Base-by-base conservation (phyloP, 805 yeast genomes). In the Yarrowia deformans region DNA sequence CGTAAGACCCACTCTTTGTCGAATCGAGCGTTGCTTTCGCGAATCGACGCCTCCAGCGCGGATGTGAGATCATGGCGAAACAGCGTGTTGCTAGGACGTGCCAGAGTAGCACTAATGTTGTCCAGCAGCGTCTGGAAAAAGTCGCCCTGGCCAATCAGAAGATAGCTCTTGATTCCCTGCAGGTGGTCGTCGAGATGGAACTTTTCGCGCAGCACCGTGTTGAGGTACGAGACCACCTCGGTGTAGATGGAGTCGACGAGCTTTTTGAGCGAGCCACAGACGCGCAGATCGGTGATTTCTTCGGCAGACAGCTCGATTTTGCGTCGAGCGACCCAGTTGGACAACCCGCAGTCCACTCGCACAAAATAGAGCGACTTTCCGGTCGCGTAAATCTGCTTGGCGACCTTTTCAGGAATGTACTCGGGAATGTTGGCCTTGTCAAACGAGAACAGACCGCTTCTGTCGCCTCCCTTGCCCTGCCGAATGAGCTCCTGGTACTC, bases 121-220 rank as follows among this genome's bases (percentile, higher is more conserved):
- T 79, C 74, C 23, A 91, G 82, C 10, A 94, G 77, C 0, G 85
- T 73, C 64, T 90, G 88, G n/a, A 90, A 86, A 71, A 94, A 90
- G 76, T 94, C 97, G n/a, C 94, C 91, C 69, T 85, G 86, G 7
- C 88, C 86, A 82, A 91, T 87, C 50, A 95, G 77, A 73, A 93
- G 80, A 70, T 89, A 86, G 70, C 85, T 85, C 71, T 89, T 89
- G 69, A 91, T 79, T 55, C 87, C 88, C 6, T 77, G 75, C n/a
- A 94, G 75, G 72, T 90, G 91, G 12, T 80, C 77, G 48, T 80
- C 78, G 45, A 89, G 76, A 48, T 83, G 78, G 72, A 82, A 84
- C 70, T 87, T 85, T 1, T 79, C 78, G 66, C 84, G 81, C 1
- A 93, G 73, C 2, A 86, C 76, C 12, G 77, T 70, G 29, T 87